Conservation (phyloP, 192 early-diverging fungal genomes). For the Linnemannia schmuckeri region DNA sequence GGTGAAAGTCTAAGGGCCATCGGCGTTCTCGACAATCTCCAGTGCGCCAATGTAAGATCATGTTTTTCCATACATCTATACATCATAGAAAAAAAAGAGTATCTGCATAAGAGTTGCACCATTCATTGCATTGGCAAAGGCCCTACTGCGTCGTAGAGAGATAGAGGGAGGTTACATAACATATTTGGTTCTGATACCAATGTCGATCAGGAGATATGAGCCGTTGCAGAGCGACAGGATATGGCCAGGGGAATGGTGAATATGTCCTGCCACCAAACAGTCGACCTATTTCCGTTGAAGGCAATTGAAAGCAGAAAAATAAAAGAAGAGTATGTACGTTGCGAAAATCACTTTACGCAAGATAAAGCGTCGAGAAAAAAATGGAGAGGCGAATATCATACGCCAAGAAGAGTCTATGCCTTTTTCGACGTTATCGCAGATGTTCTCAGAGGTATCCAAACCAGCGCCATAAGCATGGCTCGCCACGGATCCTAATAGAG, state of each 20-base stretch:
- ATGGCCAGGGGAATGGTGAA: conserved; percentile 62
- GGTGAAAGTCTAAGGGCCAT: conserved; percentile 40
- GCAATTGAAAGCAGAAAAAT: too few relatives aligned
- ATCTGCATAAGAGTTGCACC: too few relatives aligned
- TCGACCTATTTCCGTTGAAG: conserved; percentile 67
- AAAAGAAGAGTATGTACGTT: too few relatives aligned
- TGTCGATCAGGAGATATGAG: conserved; percentile 72
- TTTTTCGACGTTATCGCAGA: conserved; percentile 17
- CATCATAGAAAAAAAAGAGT: too few relatives aligned
- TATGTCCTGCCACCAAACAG: conserved; percentile 77
- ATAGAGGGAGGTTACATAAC: conserved; percentile 17
- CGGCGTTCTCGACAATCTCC: conserved; percentile 71
- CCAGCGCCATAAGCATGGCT: not conserved
- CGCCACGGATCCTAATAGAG: conserved; percentile 17
- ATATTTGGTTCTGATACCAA: conserved; percentile 75
- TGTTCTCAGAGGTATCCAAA: not conserved
- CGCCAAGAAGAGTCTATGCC: conserved; percentile 21
- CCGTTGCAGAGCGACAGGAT: conserved; percentile 72
- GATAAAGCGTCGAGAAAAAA: not conserved
- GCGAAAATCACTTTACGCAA: too few relatives aligned
- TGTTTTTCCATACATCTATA: not conserved
- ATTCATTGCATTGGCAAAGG: too few relatives aligned
- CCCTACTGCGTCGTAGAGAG: too few relatives aligned
- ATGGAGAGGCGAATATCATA: not conserved
- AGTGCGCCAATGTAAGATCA: conserved; percentile 69